Conservation (phyloP, 495 filamentous ascomycete genomes). For the Evansstolkia leycettana region DNA sequence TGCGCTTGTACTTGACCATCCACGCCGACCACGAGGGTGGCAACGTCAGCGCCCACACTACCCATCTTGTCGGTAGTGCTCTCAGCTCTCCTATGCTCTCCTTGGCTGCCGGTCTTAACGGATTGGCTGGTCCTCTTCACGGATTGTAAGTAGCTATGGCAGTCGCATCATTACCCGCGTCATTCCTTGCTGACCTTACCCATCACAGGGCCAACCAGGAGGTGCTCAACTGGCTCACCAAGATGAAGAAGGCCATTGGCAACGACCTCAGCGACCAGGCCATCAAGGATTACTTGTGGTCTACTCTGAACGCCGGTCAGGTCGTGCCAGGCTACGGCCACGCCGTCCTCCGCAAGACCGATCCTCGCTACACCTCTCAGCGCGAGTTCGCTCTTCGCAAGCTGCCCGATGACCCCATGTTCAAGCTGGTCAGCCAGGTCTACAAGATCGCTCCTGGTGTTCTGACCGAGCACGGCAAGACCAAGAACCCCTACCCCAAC, state of each 20-base stretch:
- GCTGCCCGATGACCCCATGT: slow-evolving; percentile 94
- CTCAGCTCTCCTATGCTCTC: slow-evolving; percentile 97
- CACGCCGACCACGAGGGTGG: slow-evolving; percentile 99
- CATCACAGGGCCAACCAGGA: slow-evolving; percentile 77
- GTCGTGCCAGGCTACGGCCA: slow-evolving; percentile 98
- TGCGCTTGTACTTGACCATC: slow-evolving; percentile 97
- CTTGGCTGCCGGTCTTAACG: slow-evolving; percentile 89
- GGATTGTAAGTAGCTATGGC: slow-evolving; percentile 58
- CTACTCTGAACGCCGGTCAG: slow-evolving; percentile 84
- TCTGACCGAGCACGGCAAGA: slow-evolving; percentile 98
- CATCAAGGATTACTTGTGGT: slow-evolving; percentile 97
- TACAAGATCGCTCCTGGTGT: slow-evolving; percentile 99
- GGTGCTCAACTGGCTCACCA: slow-evolving; percentile 93
- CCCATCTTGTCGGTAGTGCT: slow-evolving; percentile 92
- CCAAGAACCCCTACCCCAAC: slow-evolving; percentile 79
- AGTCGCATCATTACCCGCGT: no score
- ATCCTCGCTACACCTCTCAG: slow-evolving; percentile 95
- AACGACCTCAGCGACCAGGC: slow-evolving; percentile 88
- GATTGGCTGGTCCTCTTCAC: slow-evolving; percentile 94
- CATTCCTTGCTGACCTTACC: no score
- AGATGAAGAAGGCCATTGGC: slow-evolving; percentile 95
- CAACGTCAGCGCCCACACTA: slow-evolving; percentile 96
- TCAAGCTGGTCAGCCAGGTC: slow-evolving; percentile 97
- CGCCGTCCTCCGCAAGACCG: slow-evolving; percentile 97
- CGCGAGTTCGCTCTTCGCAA: slow-evolving; percentile 88